These are phyloP conservation scores for Kodamaea sagamina DNA, from an alignment of 805 yeast species.

Conservation along the genomic window DNA sequence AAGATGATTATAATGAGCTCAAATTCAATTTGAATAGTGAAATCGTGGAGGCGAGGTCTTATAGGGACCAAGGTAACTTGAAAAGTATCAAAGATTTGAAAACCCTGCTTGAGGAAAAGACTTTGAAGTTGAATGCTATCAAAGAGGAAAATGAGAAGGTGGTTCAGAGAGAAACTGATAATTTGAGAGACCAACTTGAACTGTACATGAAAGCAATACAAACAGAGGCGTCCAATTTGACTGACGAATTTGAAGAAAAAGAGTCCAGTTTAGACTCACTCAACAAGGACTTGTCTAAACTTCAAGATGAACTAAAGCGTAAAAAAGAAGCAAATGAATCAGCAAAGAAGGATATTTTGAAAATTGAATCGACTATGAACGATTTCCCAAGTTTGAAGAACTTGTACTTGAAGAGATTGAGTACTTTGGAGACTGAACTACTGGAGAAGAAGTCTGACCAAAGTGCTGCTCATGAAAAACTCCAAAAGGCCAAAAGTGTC, in stretches of 20 bases:
- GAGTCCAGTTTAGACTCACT: slow-evolving; percentile 22
- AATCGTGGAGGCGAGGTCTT: slow-evolving; percentile 27
- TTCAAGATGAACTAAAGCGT: slow-evolving; percentile 9
- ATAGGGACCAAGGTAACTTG: slow-evolving; percentile 23
- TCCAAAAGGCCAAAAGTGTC: neutral
- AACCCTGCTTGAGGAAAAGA: slow-evolving; percentile 12
- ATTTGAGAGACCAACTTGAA: slow-evolving; percentile 20
- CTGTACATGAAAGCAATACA: slow-evolving; percentile 19
- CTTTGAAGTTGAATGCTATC: slow-evolving; percentile 6
- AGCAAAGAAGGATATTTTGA: slow-evolving; percentile 12
- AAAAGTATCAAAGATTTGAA: slow-evolving; percentile 22
- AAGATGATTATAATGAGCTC: slow-evolving; percentile 31
- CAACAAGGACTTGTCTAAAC: slow-evolving; percentile 7
- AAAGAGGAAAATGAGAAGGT: slow-evolving; percentile 16
- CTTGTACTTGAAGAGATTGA: slow-evolving; percentile 23
- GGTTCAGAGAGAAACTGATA: slow-evolving; percentile 18
- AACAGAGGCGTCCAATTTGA: slow-evolving; percentile 29
- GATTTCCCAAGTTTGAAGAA: slow-evolving; percentile 19
- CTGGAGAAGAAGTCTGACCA: slow-evolving; percentile 20
- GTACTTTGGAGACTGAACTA: slow-evolving; percentile 21
- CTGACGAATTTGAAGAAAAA: slow-evolving; percentile 26
- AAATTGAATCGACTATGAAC: slow-evolving; percentile 20
- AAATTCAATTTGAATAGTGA: slow-evolving; percentile 38
- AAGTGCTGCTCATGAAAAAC: slow-evolving; percentile 18
- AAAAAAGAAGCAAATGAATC: slow-evolving; percentile 11